Evolutionary conservation across 1,139 yeast genomes (phyloP).

Genomic region (Lodderomyces theae): DNA sequence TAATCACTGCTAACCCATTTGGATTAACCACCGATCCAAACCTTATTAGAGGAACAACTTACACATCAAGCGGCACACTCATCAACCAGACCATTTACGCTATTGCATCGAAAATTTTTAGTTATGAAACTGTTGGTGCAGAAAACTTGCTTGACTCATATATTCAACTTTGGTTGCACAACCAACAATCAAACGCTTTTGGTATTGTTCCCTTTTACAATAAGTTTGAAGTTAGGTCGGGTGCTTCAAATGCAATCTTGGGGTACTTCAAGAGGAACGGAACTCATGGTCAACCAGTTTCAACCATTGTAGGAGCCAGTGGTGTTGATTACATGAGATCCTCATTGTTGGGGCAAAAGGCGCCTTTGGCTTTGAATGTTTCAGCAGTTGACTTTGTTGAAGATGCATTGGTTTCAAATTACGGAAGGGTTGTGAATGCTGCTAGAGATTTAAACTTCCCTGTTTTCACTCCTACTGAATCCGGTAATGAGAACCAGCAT

Average conservation of each 20-base stretch:
- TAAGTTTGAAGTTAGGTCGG: slow-evolving; percentile 73
- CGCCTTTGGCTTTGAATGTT: slow-evolving; percentile 68
- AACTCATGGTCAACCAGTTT: slow-evolving; percentile 38
- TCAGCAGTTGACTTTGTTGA: slow-evolving; percentile 71
- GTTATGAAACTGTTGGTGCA: slow-evolving; percentile 65
- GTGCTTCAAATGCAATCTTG: slow-evolving; percentile 76
- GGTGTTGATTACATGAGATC: slow-evolving; percentile 70
- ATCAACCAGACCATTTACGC: slow-evolving; percentile 67
- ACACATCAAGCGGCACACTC: slow-evolving; percentile 62
- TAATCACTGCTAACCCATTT: slow-evolving; percentile 43
- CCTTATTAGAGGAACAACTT: slow-evolving; percentile 46
- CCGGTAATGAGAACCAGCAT: slow-evolving; percentile 63
- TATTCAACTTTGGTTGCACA: slow-evolving; percentile 58
- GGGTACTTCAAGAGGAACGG: slow-evolving; percentile 60
- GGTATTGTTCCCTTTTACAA: slow-evolving; percentile 58
- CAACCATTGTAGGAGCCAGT: slow-evolving; percentile 65
- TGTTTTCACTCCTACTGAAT: slow-evolving; percentile 66
- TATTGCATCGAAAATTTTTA: slow-evolving; percentile 62
- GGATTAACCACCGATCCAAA: slow-evolving; percentile 59
- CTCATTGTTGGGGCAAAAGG: slow-evolving; percentile 33
- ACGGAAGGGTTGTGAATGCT: slow-evolving; percentile 57
- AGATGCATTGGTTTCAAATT: slow-evolving; percentile 61
- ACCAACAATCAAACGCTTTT: slow-evolving; percentile 49
- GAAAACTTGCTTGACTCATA: slow-evolving; percentile 60
- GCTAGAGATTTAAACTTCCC: slow-evolving; percentile 68